Conservation (phyloP, 768 basidiomycete genomes). For the Plicaturopsis crispa region DNA sequence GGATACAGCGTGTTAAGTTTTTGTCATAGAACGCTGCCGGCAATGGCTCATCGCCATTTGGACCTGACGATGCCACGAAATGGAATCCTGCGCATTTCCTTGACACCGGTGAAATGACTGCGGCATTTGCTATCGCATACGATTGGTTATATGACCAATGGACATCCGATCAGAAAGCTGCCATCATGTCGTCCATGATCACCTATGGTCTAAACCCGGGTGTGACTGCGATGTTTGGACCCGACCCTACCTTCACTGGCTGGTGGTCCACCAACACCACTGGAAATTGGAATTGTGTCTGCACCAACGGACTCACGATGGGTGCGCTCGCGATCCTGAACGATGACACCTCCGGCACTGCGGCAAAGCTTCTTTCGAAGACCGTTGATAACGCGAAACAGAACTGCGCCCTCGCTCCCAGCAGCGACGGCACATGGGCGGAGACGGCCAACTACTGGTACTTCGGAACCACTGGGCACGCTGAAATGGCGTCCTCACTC, state of each 20-base stretch:
- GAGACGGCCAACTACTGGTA: conserved; percentile 58
- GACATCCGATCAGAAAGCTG: conserved; percentile 36
- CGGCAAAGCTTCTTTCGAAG: conserved; percentile 31
- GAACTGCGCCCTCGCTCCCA: conserved; percentile 35
- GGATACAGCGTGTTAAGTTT: conserved; percentile 9
- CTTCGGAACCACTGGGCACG: conserved; percentile 50
- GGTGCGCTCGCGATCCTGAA: conserved; percentile 52
- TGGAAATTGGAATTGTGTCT: conserved; percentile 65
- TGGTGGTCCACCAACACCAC: conserved; percentile 44
- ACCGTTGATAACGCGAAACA: conserved; percentile 38
- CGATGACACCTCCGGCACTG: conserved; percentile 39
- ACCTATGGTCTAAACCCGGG: conserved; percentile 41
- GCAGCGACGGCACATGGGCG: conserved; percentile 46
- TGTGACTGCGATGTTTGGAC: conserved; percentile 16
- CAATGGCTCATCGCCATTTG: conserved; percentile 35
- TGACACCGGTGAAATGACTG: conserved; percentile 45
- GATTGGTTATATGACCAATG: conserved; percentile 61
- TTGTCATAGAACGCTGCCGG: conserved; percentile 47
- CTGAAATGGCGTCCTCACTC: conserved; percentile 47
- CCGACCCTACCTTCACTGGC: conserved; percentile 16
- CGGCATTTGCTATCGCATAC: conserved; percentile 56
- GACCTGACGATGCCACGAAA: conserved; percentile 28
- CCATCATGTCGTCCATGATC: conserved; percentile 42
- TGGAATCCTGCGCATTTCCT: conserved; percentile 59
- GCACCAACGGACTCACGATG: conserved; percentile 49